These are phyloP conservation scores for Psilocybe mexicana DNA, from an alignment of 1,284 basidiomycete genomes.

Conservation along the genomic window DNA sequence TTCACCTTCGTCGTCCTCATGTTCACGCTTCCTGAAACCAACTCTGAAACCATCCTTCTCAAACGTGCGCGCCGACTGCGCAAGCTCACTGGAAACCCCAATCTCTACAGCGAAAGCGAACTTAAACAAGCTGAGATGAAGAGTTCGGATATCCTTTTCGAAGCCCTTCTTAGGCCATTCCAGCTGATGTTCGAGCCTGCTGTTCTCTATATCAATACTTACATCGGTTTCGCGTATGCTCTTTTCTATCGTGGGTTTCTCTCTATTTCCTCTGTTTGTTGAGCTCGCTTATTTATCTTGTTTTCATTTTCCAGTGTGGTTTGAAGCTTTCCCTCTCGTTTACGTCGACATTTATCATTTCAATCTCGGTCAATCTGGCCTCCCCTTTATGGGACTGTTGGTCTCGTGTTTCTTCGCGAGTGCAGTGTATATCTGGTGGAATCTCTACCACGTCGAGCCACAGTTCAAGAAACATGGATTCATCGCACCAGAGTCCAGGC, in stretches of 20 bases:
- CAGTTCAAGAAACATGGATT: conserved; percentile 1
- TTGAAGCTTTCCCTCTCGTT: conserved; percentile 6
- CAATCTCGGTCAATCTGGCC: conserved; percentile 1
- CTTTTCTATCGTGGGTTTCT: conserved; percentile 1
- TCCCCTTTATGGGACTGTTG: conserved; percentile 1
- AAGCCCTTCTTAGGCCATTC: background rate
- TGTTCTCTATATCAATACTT: background rate
- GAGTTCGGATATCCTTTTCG: conserved; percentile 1
- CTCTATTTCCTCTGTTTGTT: background rate
- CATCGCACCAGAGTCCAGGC: background rate
- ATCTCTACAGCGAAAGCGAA: conserved; percentile 6
- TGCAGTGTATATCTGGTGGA: background rate
- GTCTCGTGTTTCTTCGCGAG: background rate
- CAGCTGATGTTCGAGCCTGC: conserved; percentile 5
- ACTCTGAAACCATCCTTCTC: conserved; percentile 4
- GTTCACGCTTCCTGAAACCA: conserved; percentile 3
- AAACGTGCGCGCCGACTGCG: conserved; percentile 1
- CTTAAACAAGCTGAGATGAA: conserved; percentile 3
- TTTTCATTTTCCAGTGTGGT: background rate
- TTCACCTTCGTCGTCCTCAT: background rate
- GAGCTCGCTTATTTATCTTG: background rate
- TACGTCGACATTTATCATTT: conserved; percentile 6
- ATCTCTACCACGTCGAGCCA: conserved; percentile 1
- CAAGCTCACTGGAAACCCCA: background rate
- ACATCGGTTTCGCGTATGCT: background rate